Evolutionary conservation across 2,329 filamentous ascomycete genomes (phyloP).

Genomic region (Colletotrichum spaethianum): DNA sequence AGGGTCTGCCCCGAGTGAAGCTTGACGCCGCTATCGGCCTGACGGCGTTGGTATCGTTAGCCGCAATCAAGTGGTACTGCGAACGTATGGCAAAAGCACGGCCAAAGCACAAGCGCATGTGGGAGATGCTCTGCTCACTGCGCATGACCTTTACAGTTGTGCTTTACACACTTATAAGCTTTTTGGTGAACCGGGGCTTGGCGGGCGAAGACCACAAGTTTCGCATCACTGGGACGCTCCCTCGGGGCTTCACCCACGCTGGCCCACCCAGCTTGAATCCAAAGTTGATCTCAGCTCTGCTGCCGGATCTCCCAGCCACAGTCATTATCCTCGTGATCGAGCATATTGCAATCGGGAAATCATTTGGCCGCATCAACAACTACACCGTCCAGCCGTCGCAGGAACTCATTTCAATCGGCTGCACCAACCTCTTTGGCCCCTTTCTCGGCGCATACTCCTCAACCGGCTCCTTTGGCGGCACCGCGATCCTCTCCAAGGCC

Average conservation of each 20-base stretch:
- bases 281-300: conserved; percentile 69
- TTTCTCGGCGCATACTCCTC: conserved; percentile 73
- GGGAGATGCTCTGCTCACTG: conserved; percentile 82
- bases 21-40: conserved; percentile 83
- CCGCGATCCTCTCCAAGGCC: conserved; percentile 87
- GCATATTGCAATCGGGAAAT: conserved; percentile 88
- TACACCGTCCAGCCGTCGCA: conserved; percentile 85
- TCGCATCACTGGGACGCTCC: conserved; percentile 68
- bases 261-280: conserved; percentile 70
- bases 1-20: conserved; percentile 61
- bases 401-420: conserved; percentile 83
- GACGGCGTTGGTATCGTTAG: conserved; percentile 77
- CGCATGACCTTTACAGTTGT: conserved; percentile 83
- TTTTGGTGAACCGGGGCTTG: conserved; percentile 72
- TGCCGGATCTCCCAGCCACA: conserved; percentile 76
- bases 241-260: conserved; percentile 73
- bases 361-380: conserved; percentile 83
- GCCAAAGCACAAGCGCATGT: conserved; percentile 73
- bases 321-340: conserved; percentile 86
- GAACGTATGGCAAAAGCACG: conserved; percentile 71
- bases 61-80: conserved; percentile 69
- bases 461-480: conserved; percentile 70
- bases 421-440: conserved; percentile 81
- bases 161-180: conserved; percentile 82
- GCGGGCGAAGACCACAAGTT: conserved; percentile 66